These are phyloP conservation scores for Neurospora sp. DNA, from an alignment of 495 filamentous ascomycete genomes.

Conservation along the genomic window DNA sequence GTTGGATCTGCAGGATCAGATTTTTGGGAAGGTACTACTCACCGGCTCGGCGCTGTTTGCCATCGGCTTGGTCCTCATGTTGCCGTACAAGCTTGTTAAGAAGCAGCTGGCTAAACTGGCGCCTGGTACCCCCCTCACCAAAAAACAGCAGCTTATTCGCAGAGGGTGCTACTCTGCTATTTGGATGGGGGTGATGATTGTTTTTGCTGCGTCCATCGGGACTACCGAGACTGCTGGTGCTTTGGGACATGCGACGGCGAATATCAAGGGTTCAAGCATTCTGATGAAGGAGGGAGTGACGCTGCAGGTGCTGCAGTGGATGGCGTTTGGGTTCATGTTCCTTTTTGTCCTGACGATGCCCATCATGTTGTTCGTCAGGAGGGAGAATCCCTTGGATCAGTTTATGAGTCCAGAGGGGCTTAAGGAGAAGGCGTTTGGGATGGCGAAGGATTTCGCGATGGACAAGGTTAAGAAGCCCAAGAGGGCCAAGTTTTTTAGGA, in stretches of 20 bases:
- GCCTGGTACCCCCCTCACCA: constrained; percentile 4
- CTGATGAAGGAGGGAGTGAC: constrained; percentile 15
- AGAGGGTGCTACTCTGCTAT: neutral
- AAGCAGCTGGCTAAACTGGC: neutral
- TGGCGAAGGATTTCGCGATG: neutral
- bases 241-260: constrained; percentile 9
- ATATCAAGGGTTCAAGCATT: constrained; percentile 6
- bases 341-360: constrained; percentile 17
- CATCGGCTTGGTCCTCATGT: constrained; percentile 23
- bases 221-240: constrained; percentile 15
- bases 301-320: constrained; percentile 27
- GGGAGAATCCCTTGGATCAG: neutral
- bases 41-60: constrained; percentile 14
- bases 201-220: constrained; percentile 17
- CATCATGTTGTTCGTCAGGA: constrained; percentile 2
- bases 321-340: constrained; percentile 20
- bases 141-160: neutral
- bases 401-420: neutral
- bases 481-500: neutral
- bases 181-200: neutral
- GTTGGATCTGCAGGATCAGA: constrained; percentile 14
- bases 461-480: neutral
- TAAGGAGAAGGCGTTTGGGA: neutral
- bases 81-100: constrained; percentile 9
- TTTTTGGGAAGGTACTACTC: constrained; percentile 16